These are phyloP conservation scores for Botrytis byssoidea DNA, from an alignment of 2,329 filamentous ascomycete species.

Conservation along the genomic window DNA sequence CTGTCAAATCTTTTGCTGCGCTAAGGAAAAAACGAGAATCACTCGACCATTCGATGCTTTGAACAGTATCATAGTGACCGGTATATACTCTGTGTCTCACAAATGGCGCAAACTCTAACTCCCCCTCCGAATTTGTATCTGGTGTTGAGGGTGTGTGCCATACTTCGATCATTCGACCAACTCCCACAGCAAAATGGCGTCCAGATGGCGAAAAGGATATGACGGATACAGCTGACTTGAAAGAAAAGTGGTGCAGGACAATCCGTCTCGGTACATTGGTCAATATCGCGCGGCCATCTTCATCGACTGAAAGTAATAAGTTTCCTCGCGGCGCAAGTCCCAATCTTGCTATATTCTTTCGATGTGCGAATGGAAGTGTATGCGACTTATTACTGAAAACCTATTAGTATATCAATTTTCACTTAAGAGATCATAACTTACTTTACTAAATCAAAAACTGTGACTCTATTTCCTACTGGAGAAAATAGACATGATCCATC, in stretches of 20 bases:
- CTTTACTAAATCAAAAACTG: conserved; percentile 96
- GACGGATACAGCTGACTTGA: conserved; percentile 76
- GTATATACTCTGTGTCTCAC: conserved; percentile 81
- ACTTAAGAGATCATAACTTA: conserved; percentile 41
- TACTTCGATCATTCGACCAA: conserved; percentile 86
- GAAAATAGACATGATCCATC: conserved; percentile 96
- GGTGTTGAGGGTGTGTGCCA: conserved; percentile 95
- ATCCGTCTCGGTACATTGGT: conserved; percentile 86
- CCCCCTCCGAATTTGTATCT: conserved; percentile 72
- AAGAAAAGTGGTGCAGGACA: conserved; percentile 92
- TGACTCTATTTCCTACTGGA: conserved; percentile 92
- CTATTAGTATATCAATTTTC: background rate
- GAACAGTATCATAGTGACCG: conserved; percentile 84
- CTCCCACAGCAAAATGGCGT: conserved; percentile 82
- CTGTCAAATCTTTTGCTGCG: conserved; percentile 86
- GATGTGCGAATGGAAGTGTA: conserved; percentile 86
- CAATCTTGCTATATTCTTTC: conserved; percentile 86
- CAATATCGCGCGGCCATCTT: conserved; percentile 89
- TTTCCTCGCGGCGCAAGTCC: conserved; percentile 89
- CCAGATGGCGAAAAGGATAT: conserved; percentile 91
- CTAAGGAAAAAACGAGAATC: conserved; percentile 96
- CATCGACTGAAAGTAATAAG: conserved; percentile 87
- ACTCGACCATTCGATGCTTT: conserved; percentile 88
- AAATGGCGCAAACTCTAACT: conserved; percentile 93
- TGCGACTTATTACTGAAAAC: conserved; percentile 73